Conservation (phyloP, 495 filamentous ascomycete genomes). For the Aspergillus ellipticus region DNA sequence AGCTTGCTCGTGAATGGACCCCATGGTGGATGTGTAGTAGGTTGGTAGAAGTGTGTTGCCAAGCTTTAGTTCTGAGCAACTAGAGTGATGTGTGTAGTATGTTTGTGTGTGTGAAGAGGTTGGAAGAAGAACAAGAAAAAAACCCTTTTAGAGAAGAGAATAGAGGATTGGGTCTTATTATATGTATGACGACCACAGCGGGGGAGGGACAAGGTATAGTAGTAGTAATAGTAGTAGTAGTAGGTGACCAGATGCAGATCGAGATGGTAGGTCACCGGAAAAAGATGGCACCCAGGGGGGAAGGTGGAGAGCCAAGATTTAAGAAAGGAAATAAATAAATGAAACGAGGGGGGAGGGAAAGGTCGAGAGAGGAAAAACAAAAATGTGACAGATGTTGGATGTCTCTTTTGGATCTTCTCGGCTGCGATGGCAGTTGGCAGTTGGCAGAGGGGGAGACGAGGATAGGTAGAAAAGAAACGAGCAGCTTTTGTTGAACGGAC, state of each 20-base stretch:
- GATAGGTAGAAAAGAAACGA: neutral
- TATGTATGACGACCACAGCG: neutral
- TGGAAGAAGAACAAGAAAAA: neutral
- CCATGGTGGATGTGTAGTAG: slow-evolving; percentile 5
- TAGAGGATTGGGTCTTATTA: too few species aligned
- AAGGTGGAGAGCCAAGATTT: neutral
- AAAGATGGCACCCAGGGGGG: neutral
- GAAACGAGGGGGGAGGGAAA: neutral
- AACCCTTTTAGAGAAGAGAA: too few species aligned
- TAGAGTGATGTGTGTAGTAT: too few species aligned
- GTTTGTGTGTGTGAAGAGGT: neutral
- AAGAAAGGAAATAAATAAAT: neutral
- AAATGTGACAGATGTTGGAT: slow-evolving; percentile 2
- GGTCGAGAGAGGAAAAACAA: neutral
- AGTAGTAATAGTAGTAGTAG: too few species aligned
- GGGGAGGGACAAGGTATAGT: neutral
- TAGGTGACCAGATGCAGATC: neutral
- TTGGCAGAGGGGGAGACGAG: neutral
- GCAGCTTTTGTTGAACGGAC: slow-evolving; percentile 5
- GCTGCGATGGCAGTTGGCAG: neutral
- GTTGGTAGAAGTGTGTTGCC: neutral
- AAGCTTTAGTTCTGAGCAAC: too few species aligned
- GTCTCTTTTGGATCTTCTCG: neutral
- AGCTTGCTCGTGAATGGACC: slow-evolving; percentile 18
- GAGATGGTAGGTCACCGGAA: neutral